Evolutionary conservation across 2,329 filamentous ascomycete genomes (phyloP), one percentile per base, ranked within the genome.

Genomic region (Neofusicoccum kwambonambiense): DNA sequence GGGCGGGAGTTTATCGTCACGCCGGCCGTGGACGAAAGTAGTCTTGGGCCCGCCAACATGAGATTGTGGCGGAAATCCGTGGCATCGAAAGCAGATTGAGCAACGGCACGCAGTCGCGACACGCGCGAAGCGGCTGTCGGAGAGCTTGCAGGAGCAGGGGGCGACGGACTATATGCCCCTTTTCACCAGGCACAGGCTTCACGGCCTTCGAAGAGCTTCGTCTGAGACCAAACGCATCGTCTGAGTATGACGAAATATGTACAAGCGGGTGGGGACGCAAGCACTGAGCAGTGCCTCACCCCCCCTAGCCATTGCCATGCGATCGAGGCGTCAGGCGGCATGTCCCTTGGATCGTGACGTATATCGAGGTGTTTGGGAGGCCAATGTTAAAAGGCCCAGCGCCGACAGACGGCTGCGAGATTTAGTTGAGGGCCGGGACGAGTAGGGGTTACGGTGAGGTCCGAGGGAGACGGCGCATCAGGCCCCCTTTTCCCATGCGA

Each of bases 271-370:
- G 56, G 27, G n/a, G 42, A 47, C 27, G 17, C n/a, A 47, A 60
- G 42, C 31, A 47, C 56, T 35, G 56, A 22, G 41, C 56, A 19
- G 12, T 19, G 27, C 12, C 56, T 60, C 56, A 34, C 31, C 19
- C 35, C 42, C 37, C 56, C 56, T 60, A 49, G 13, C 31, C 13
- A 45, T 17, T 3, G 27, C 13, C 35, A 22, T 22, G 56, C 56
- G 56, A 60, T 60, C 56, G 56, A 47, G 42, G 22, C n/a, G 56
- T 15, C 13, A n/a, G 31, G 56, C 56, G 41, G 56, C 54, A 34
- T 58, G 41, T 58, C 7, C 39, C 41, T 60, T 11, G 22, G 27
- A 47, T 60, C 56, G 56, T 60, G 56, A 60, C 56, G 56, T 60
- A 57, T 45, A 11, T 27, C 42, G n/a, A 11, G 56, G 17, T 13